Base-by-base conservation (phyloP, 768 basidiomycete genomes). In the Termitomyces sp. region DNA sequence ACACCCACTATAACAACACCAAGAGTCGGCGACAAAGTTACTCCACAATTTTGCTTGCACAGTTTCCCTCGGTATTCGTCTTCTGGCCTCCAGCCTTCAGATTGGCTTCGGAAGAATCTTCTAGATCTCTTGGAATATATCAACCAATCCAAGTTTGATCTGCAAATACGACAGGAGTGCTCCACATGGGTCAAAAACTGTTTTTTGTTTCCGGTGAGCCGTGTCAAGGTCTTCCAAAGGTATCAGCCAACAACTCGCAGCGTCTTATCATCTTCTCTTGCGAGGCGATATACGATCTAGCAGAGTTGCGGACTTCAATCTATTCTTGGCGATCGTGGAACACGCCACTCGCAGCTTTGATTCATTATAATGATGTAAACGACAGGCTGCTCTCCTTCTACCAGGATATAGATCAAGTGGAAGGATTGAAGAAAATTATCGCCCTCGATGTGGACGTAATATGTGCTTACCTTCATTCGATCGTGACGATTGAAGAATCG, bases 381-480 rank as follows among this genome's bases (percentile, higher is more conserved):
- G 32, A 53, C 28, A 47, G 10, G 21, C 47, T 60, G 19, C 56
- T 52, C 6, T 49, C 46, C 4, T 51, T 60, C 52, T 50, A 43
- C 32, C 28, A 47, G 1, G 40, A 53, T 46, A 46, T 50, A 30
- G 48, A 54, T 26, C 19, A 51, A 17, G 54, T 48, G 17, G 26
- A 55, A 5, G 50, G 40, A 32, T 53, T 58, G 6, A 48, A 37
- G 40, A 34, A 34, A 4, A 53, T 55, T 14, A 49, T 54, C 10
- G 42, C 60, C 3, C 57, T 58, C 19, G 57, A 60, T 28, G 43
- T 60, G 30, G 58, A 60, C 22, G 9, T 21, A 6, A 53, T 60
- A 14, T 60, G 58, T 45, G 40, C 34, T 15, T 19, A 47, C 22
- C 55, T 60, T 24, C 34, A 49, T 45, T 49, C 32, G 10, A 26